Evolutionary conservation across 257 asterid genomes (phyloP).

Genomic region (Cinchona pubescens): DNA sequence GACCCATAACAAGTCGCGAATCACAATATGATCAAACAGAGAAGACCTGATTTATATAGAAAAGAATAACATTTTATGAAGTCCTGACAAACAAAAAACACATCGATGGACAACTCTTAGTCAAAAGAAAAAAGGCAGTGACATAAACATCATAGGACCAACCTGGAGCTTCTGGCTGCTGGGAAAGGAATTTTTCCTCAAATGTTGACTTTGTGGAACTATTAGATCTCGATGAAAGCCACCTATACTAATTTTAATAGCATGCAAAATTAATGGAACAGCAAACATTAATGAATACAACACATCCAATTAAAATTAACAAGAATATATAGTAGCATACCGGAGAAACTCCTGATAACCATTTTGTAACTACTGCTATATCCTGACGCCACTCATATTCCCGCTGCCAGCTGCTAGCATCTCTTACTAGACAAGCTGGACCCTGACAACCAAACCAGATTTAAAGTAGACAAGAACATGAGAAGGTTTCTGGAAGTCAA

Average conservation of each 20-base stretch:
- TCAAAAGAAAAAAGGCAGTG: background rate
- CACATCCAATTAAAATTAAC: conserved; percentile 16
- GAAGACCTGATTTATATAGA: background rate
- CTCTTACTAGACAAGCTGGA: conserved; percentile 79
- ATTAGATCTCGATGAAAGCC: conserved; percentile 83
- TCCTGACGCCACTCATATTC: conserved; percentile 99
- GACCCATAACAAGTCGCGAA: background rate
- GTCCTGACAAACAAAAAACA: background rate
- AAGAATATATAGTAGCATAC: conserved; percentile 48
- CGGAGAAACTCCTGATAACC: conserved; percentile 98
- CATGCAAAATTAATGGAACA: conserved; percentile 37
- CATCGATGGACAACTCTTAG: conserved; percentile 6
- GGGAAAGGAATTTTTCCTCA: conserved; percentile 93
- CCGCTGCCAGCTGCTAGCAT: conserved; percentile 94
- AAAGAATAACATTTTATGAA: background rate
- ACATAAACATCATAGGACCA: conserved; percentile 22
- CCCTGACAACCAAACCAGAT: conserved; percentile 47
- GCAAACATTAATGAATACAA: background rate
- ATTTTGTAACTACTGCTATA: conserved; percentile 94
- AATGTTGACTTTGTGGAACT: conserved; percentile 68
- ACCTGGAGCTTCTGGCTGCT: conserved; percentile 92
- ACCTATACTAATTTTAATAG: conserved; percentile 77
- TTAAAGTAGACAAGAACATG: conserved; percentile 13
- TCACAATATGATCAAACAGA: background rate
- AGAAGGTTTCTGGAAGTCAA: background rate